These are phyloP conservation scores for Sphenostylis stenocarpa DNA, from an alignment of 306 rosid species.

Conservation along the genomic window DNA sequence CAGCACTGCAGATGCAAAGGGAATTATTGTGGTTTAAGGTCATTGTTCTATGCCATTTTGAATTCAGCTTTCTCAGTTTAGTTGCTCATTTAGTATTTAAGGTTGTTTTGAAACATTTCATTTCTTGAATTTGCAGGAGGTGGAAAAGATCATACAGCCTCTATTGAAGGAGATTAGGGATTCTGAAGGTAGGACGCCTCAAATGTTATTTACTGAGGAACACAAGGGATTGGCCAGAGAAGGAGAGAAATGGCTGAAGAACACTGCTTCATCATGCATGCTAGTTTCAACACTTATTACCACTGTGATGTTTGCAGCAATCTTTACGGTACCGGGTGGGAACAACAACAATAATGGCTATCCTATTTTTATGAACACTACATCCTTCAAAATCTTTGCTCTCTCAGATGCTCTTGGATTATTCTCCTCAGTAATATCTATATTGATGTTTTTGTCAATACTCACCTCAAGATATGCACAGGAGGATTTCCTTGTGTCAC, in stretches of 20 bases:
- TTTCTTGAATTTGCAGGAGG: not conserved
- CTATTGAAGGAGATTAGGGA: conserved; percentile 14
- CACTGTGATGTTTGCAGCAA: conserved; percentile 27
- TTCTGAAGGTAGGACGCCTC: conserved; percentile 24
- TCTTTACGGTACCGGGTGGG: conserved; percentile 17
- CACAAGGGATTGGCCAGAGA: conserved; percentile 21
- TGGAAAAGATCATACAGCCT: conserved; percentile 9
- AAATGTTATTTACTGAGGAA: conserved; percentile 10
- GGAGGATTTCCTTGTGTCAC: conserved; percentile 23
- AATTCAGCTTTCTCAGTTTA: not conserved
- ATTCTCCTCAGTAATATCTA: conserved; percentile 17
- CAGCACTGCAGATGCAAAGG: conserved; percentile 24
- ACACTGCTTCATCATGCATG: conserved; percentile 24
- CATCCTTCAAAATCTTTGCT: conserved; percentile 16
- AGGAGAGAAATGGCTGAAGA: conserved; percentile 29
- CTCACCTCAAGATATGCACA: conserved; percentile 28
- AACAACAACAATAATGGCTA: not conserved
- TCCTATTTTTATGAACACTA: not conserved
- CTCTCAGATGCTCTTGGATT: conserved; percentile 19
- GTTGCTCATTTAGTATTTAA: not conserved
- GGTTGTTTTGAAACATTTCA: not conserved
- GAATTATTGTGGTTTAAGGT: conserved; percentile 26
- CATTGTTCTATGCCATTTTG: not conserved
- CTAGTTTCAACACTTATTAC: conserved; percentile 14
- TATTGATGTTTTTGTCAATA: conserved; percentile 22